Evolutionary conservation across 257 asterid species (phyloP).

Genomic region (Nicotiana noctiflora): DNA sequence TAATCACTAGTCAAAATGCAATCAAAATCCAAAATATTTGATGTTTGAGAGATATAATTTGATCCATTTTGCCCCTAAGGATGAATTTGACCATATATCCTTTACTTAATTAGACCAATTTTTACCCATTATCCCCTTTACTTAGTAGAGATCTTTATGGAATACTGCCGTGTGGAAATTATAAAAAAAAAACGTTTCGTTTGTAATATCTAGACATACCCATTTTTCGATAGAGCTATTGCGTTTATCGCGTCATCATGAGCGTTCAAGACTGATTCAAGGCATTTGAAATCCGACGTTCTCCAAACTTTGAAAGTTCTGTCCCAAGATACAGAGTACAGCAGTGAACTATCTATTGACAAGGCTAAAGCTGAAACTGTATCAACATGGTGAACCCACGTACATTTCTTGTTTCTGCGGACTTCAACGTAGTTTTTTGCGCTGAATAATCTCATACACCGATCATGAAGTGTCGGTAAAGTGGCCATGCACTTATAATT

Average conservation of each 20-base stretch:
- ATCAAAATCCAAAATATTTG: not conserved
- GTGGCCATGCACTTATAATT: slow-evolving; percentile 37
- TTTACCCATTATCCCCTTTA: no score
- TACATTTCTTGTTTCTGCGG: slow-evolving; percentile 49
- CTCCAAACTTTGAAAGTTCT: slow-evolving; percentile 68
- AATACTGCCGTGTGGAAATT: no score
- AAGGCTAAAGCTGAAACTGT: slow-evolving; percentile 53
- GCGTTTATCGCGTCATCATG: slow-evolving; percentile 79
- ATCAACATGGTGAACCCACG: slow-evolving; percentile 87
- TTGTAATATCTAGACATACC: slow-evolving; percentile 10
- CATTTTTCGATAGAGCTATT: slow-evolving; percentile 38
- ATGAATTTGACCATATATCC: no score
- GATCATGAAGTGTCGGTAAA: slow-evolving; percentile 51
- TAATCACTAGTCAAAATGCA: not conserved
- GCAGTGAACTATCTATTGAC: slow-evolving; percentile 33
- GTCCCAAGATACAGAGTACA: slow-evolving; percentile 88
- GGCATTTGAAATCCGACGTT: slow-evolving; percentile 56
- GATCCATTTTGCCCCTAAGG: not conserved
- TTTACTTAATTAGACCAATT: no score
- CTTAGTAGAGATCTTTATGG: no score
- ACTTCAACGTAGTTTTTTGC: slow-evolving; percentile 52
- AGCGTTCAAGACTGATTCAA: slow-evolving; percentile 60
- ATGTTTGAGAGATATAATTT: no score
- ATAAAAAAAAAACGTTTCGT: no score
- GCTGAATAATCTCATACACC: slow-evolving; percentile 35